phyloP scores from a whole-genome alignment of 306 rosid genomes.

The Dalbergia cultrata region DNA sequence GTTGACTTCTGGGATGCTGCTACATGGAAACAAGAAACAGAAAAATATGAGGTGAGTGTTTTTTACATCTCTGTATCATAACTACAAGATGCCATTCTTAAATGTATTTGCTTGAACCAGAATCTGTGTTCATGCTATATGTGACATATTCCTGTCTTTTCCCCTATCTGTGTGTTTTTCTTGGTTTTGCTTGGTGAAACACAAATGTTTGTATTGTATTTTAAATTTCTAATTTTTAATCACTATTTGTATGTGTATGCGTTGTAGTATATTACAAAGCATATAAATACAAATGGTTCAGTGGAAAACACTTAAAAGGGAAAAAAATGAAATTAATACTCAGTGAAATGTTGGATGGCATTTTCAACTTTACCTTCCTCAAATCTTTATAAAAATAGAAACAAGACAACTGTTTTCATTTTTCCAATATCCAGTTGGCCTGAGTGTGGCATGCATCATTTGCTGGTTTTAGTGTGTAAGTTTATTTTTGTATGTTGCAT shows the following conservation, averaged over 20 bases:
- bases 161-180: background rate
- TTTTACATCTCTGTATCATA: constrained; percentile 8
- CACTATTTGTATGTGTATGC: too few species aligned
- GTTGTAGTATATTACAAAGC: background rate
- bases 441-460: background rate
- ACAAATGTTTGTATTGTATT: background rate
- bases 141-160: background rate
- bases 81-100: background rate
- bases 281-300: background rate
- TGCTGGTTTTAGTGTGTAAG: background rate
- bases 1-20: constrained; percentile 73
- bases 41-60: constrained; percentile 68
- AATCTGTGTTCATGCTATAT: background rate
- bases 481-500: constrained; percentile 7
- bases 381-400: background rate
- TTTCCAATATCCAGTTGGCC: background rate
- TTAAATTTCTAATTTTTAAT: too few species aligned
- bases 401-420: background rate
- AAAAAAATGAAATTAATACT: background rate
- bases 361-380: background rate
- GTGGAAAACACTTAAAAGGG: background rate
- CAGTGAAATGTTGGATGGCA: background rate
- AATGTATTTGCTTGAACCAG: constrained; percentile 17
- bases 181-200: background rate
- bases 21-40: constrained; percentile 63